phyloP scores from a whole-genome alignment of 2,329 filamentous ascomycete species.

The Verticillium tricorpus region DNA sequence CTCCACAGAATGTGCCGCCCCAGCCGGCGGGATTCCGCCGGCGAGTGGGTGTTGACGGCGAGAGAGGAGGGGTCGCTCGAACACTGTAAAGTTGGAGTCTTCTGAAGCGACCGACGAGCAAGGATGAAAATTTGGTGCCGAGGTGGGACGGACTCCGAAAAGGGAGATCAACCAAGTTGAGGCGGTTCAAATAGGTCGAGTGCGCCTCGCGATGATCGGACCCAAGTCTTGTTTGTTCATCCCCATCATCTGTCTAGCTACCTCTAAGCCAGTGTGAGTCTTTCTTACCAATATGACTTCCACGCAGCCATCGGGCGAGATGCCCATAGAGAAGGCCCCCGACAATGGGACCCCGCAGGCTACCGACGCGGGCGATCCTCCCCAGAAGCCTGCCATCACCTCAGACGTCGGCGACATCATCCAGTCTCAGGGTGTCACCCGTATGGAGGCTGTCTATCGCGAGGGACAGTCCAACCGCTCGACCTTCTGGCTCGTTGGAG shows the following conservation, averaged over 20 bases:
- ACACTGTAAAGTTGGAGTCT: too few relatives aligned
- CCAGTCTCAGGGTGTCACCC: constrained; percentile 20
- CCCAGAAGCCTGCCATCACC: not conserved
- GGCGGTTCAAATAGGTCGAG: too few relatives aligned
- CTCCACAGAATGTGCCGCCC: constrained; percentile 5
- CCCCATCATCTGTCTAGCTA: too few relatives aligned
- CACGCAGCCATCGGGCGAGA: not conserved
- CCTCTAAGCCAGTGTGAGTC: too few relatives aligned
- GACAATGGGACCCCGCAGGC: not conserved
- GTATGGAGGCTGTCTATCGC: constrained; percentile 25
- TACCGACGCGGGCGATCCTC: not conserved
- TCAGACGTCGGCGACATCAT: constrained; percentile 14
- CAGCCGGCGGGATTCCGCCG: not conserved
- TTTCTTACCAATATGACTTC: not conserved
- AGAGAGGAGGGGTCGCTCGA: too few relatives aligned
- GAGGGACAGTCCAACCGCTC: constrained; percentile 18
- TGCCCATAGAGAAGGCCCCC: not conserved
- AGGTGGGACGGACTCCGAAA: too few relatives aligned
- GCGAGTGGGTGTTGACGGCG: not conserved
- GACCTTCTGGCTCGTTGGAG: constrained; percentile 20
- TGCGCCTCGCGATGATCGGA: too few relatives aligned
- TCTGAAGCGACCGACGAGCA: too few relatives aligned
- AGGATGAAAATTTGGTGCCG: too few relatives aligned
- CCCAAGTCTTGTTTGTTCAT: too few relatives aligned
- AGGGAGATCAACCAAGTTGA: too few relatives aligned